phyloP scores from a whole-genome alignment of 257 asterid species.

The Verbascum thapsus region DNA sequence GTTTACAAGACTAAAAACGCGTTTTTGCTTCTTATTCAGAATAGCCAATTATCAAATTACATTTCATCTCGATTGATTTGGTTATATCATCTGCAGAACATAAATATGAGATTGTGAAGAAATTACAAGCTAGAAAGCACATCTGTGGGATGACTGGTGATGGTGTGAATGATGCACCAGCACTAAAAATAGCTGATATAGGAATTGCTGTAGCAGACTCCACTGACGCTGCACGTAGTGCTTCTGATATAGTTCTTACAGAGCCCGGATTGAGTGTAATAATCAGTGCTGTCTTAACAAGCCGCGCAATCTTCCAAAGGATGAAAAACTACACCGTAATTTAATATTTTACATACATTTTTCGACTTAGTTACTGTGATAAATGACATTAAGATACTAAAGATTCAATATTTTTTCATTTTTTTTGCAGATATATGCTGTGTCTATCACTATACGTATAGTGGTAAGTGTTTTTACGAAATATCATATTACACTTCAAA shows the following conservation, averaged over 20 bases:
- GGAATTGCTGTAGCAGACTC: conserved; percentile 46
- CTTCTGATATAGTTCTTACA: conserved; percentile 41
- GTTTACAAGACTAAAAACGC: no score
- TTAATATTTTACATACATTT: neutral
- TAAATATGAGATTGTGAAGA: conserved; percentile 41
- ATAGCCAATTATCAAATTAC: neutral
- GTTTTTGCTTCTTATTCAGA: neutral
- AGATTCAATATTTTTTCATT: neutral
- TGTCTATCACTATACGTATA: conserved; percentile 42
- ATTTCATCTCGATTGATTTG: neutral
- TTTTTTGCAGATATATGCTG: conserved; percentile 41
- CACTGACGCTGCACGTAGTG: conserved; percentile 44
- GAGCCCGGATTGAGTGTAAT: conserved; percentile 42
- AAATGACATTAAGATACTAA: conserved; percentile 19
- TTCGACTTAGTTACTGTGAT: neutral
- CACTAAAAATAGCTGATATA: conserved; percentile 38
- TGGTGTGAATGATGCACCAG: conserved; percentile 46
- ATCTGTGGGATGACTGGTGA: conserved; percentile 48
- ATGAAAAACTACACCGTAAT: conserved; percentile 43
- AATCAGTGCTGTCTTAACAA: conserved; percentile 41
- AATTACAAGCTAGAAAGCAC: conserved; percentile 35
- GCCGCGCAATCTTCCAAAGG: conserved; percentile 44
- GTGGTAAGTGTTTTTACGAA: conserved; percentile 30
- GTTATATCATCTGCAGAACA: conserved; percentile 29
- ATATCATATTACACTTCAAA: neutral